These are phyloP conservation scores for Colletotrichum phormii DNA, from an alignment of 2,329 filamentous ascomycete genomes.

Conservation along the genomic window DNA sequence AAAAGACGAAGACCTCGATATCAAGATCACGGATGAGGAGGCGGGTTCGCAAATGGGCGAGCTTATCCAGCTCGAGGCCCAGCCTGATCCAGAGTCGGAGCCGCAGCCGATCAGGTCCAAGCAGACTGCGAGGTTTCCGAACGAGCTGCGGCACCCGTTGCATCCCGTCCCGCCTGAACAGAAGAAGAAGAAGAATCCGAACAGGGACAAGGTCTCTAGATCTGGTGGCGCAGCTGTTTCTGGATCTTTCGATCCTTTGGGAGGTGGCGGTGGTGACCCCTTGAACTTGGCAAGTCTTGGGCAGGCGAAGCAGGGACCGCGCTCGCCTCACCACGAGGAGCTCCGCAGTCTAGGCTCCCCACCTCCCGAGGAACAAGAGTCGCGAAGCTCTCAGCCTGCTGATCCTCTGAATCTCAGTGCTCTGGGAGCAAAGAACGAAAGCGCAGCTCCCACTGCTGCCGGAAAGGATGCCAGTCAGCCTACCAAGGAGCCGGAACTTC, in stretches of 20 bases:
- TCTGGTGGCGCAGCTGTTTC: slow-evolving; percentile 1
- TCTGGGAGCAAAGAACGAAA: background rate
- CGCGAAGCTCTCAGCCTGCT: background rate
- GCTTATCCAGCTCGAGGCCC: slow-evolving; percentile 58
- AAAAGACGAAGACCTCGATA: slow-evolving; percentile 55
- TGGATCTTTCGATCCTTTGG: slow-evolving; percentile 19
- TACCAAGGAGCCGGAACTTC: background rate
- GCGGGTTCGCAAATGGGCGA: slow-evolving; percentile 44
- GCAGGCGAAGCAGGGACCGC: background rate
- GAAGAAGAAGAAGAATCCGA: slow-evolving; percentile 25
- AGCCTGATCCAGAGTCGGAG: slow-evolving; percentile 24
- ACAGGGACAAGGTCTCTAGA: slow-evolving; percentile 22
- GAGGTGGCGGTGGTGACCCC: slow-evolving; percentile 9
- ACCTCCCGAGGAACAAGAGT: background rate
- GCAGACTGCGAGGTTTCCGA: slow-evolving; percentile 23
- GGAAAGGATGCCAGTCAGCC: background rate
- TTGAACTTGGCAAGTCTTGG: slow-evolving; percentile 7
- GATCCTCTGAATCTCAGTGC: slow-evolving; percentile 18
- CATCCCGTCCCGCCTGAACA: slow-evolving; percentile 29
- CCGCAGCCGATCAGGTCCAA: slow-evolving; percentile 38
- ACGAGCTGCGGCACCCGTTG: slow-evolving; percentile 32
- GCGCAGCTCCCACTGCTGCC: background rate
- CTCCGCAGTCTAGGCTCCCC: slow-evolving; percentile 7
- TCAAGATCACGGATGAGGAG: slow-evolving; percentile 47
- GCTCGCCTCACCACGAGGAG: slow-evolving; percentile 17